Percentiles rank a stretch among this genome's conserved stretches.
Conservation (phyloP, 116 monocot species). For the Phalaenopsis hybrid region DNA sequence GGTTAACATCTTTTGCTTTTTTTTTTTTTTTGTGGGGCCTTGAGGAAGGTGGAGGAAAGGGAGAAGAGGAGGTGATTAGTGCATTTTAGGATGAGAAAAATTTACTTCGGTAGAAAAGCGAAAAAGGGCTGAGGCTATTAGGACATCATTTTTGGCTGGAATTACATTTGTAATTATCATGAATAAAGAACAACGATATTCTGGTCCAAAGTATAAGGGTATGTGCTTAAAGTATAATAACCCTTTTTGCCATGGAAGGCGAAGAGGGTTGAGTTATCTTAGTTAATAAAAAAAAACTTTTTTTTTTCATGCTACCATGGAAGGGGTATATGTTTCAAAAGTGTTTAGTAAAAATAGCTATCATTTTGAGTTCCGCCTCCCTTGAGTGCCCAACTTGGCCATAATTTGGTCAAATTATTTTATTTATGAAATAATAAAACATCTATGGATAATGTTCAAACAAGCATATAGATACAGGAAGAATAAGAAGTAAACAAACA, state of each 20-base stretch:
- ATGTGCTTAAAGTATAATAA: background rate
- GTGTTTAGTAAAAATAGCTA: background rate
- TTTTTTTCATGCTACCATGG: background rate
- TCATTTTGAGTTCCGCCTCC: background rate
- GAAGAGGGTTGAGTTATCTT: background rate
- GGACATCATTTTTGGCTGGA: background rate
- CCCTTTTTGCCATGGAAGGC: background rate
- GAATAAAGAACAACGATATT: background rate
- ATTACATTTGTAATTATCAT: background rate
- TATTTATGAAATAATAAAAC: background rate
- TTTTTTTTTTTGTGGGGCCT: background rate
- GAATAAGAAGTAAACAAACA: background rate
- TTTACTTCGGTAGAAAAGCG: background rate
- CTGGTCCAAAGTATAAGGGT: background rate
- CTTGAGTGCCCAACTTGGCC: background rate
- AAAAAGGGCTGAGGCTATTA: background rate
- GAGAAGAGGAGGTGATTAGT: background rate
- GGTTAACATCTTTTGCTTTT: background rate
- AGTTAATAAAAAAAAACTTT: background rate
- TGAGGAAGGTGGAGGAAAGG: background rate
- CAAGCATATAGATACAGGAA: background rate
- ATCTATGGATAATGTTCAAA: background rate
- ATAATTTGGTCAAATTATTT: background rate
- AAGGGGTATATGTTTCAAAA: background rate
- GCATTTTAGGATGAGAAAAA: background rate